Percentiles rank a stretch among this genome's conserved stretches.
phyloP scores from a whole-genome alignment of 2,329 filamentous ascomycete species.

The Pyricularia sp. region DNA sequence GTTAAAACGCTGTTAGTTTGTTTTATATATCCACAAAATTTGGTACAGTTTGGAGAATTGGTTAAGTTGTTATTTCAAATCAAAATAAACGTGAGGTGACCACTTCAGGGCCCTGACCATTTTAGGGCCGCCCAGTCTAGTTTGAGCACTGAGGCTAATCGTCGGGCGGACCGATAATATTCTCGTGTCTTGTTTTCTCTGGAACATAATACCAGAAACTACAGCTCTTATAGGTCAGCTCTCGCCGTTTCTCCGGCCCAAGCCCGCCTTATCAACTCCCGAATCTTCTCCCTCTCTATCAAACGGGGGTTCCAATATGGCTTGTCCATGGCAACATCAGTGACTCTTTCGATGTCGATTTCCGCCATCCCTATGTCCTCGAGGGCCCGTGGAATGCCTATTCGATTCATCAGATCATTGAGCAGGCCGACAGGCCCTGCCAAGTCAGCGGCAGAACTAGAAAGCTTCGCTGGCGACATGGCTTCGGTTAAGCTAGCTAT shows the following conservation, averaged over 20 bases:
- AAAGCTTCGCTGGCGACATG: conserved; percentile 19
- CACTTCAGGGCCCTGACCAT: too few relatives aligned
- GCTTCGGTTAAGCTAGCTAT: conserved; percentile 32
- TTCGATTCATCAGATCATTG: conserved; percentile 38
- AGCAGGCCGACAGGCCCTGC: conserved; percentile 14
- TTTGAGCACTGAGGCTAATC: too few relatives aligned
- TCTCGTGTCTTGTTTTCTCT: too few relatives aligned
- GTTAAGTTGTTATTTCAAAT: too few relatives aligned
- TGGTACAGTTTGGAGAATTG: too few relatives aligned
- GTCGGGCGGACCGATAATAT: too few relatives aligned
- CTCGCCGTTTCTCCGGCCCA: conserved; percentile 43
- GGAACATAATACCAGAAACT: too few relatives aligned
- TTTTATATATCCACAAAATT: too few relatives aligned
- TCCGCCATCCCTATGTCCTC: conserved; percentile 44
- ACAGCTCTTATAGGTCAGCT: conserved; percentile 28
- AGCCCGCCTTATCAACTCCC: conserved; percentile 40
- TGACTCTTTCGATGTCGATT: conserved; percentile 41
- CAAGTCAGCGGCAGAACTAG: neutral
- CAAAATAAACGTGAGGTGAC: too few relatives aligned
- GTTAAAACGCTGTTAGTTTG: too few relatives aligned
- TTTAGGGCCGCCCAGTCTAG: too few relatives aligned
- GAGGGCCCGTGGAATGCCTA: conserved; percentile 37
- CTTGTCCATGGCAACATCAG: conserved; percentile 40
- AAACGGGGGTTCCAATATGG: conserved; percentile 45
- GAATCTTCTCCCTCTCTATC: conserved; percentile 34